A percentile compares a stretch with the other conserved stretches of the same genome.
phyloP scores from a whole-genome alignment of 306 rosid genomes.

The Lathyrus aphaca region DNA sequence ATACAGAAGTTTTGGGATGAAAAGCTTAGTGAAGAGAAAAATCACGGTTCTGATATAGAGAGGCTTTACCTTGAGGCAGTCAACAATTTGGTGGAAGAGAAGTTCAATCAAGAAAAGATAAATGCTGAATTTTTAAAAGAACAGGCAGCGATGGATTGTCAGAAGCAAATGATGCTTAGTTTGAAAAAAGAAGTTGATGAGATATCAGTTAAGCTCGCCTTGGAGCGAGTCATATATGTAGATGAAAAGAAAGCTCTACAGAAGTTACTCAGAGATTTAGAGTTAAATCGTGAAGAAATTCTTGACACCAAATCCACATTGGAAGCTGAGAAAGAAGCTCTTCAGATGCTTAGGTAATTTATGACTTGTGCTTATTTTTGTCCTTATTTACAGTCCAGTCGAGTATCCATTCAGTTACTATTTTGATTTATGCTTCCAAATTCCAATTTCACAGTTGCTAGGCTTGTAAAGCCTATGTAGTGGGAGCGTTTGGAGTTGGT shows the following conservation, averaged over 20 bases:
- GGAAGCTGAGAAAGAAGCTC: slow-evolving; percentile 93
- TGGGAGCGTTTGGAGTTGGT: neutral
- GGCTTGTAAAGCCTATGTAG: slow-evolving; percentile 12
- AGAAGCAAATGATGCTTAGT: slow-evolving; percentile 69
- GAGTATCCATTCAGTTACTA: slow-evolving; percentile 7
- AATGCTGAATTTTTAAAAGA: slow-evolving; percentile 62
- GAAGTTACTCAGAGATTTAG: slow-evolving; percentile 53
- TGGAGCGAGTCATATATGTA: slow-evolving; percentile 58
- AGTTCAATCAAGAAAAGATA: slow-evolving; percentile 57
- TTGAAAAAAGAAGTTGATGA: slow-evolving; percentile 79
- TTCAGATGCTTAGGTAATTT: slow-evolving; percentile 79
- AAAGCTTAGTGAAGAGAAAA: slow-evolving; percentile 62
- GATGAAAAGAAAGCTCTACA: slow-evolving; percentile 66
- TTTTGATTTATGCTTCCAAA: slow-evolving; percentile 29
- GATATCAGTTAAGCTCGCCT: slow-evolving; percentile 70
- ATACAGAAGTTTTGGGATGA: slow-evolving; percentile 77
- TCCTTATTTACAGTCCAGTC: slow-evolving; percentile 28
- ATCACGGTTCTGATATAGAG: slow-evolving; percentile 68
- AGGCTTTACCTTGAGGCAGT: slow-evolving; percentile 59
- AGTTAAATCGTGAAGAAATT: slow-evolving; percentile 60
- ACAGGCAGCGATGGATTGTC: slow-evolving; percentile 82
- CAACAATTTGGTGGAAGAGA: slow-evolving; percentile 64
- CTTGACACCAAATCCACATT: slow-evolving; percentile 76
- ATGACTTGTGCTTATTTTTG: neutral
- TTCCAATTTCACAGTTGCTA: neutral